Conservation (phyloP, 345 rosid genomes). For the Eucalyptus cloeziana region DNA sequence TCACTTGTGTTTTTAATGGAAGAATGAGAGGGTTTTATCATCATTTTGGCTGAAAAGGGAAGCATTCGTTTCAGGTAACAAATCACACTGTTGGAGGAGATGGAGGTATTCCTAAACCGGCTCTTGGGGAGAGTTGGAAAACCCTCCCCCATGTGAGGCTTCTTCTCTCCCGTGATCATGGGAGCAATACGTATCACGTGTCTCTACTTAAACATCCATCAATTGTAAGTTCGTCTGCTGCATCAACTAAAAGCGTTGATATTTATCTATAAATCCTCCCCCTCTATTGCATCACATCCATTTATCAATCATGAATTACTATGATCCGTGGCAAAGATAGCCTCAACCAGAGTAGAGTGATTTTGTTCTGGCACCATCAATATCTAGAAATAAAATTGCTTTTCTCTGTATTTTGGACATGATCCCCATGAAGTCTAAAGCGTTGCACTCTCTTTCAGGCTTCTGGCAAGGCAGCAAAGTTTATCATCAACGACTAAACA, state of each 20-base stretch:
- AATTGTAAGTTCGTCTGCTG: conserved; percentile 11
- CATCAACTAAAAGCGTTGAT: not conserved
- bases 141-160: conserved; percentile 73
- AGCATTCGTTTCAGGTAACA: conserved; percentile 37
- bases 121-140: conserved; percentile 92
- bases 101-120: conserved; percentile 57
- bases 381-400: not conserved
- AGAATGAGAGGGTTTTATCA: not conserved
- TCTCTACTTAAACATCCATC: conserved; percentile 61
- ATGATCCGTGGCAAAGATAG: not conserved
- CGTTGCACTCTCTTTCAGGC: conserved; percentile 11
- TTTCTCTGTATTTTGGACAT: not conserved
- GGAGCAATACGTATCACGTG: conserved; percentile 17
- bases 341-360: not conserved
- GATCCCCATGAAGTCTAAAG: not conserved
- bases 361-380: not conserved
- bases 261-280: not conserved
- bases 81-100: conserved; percentile 82
- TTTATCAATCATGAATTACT: not conserved
- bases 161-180: conserved; percentile 28
- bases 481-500: conserved; percentile 2
- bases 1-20: not conserved
- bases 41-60: not conserved
- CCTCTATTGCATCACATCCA: not conserved
- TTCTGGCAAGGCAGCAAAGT: conserved; percentile 17